Conservation (phyloP, 768 basidiomycete species). For the Phanerodontia chrysosporium region DNA sequence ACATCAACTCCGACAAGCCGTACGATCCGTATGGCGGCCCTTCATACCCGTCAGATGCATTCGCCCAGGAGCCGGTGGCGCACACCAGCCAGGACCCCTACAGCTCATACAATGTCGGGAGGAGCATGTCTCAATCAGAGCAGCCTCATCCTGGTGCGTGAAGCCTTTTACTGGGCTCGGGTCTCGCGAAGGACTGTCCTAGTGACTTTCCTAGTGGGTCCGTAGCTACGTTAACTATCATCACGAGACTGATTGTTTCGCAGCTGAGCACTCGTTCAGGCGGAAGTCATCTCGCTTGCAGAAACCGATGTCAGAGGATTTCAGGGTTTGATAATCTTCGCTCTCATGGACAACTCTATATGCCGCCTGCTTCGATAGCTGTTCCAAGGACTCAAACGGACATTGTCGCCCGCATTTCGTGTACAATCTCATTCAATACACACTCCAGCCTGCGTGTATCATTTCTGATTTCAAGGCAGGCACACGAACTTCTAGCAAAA, state of each 20-base stretch:
- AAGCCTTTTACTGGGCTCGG: slow-evolving; percentile 12
- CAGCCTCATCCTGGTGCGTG: slow-evolving; percentile 48
- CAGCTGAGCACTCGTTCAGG: slow-evolving; percentile 42
- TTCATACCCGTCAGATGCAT: slow-evolving; percentile 24
- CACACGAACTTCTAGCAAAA: too few relatives aligned
- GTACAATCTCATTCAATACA: background rate
- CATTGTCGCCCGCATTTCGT: too few relatives aligned
- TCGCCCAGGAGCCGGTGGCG: slow-evolving; percentile 37
- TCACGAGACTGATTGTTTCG: slow-evolving; percentile 2
- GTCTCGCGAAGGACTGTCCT: slow-evolving; percentile 15
- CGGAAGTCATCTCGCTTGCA: slow-evolving; percentile 37
- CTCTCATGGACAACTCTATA: slow-evolving; percentile 10
- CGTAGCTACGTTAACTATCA: slow-evolving; percentile 20
- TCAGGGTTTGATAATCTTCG: slow-evolving; percentile 9
- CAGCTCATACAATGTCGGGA: slow-evolving; percentile 19
- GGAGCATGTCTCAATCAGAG: slow-evolving; percentile 33
- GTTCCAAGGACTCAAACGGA: too few relatives aligned
- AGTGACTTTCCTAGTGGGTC: slow-evolving; percentile 26
- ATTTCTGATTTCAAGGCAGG: too few relatives aligned
- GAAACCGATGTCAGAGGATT: slow-evolving; percentile 20
- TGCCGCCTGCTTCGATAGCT: background rate
- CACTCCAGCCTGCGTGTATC: background rate
- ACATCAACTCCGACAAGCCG: slow-evolving; percentile 45
- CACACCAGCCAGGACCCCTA: slow-evolving; percentile 26
- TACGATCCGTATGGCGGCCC: slow-evolving; percentile 22